Conservation (phyloP, 768 basidiomycete genomes). For the Chlorophyllum brunneum region DNA sequence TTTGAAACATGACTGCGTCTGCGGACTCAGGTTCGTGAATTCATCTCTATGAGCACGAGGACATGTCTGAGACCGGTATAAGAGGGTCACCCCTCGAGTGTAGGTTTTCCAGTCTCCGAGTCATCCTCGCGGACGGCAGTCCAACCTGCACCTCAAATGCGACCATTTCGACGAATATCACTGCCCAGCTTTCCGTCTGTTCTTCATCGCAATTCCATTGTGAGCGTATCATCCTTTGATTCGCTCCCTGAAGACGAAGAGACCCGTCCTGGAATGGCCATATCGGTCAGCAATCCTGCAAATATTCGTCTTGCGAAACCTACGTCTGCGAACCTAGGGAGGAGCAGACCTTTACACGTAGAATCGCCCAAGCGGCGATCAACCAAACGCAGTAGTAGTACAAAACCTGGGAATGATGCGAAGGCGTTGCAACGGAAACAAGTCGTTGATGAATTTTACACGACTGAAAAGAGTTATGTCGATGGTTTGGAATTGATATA, state of each 20-base stretch:
- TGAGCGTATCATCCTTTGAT: constrained; percentile 71
- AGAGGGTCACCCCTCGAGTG: constrained; percentile 16
- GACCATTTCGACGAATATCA: constrained; percentile 60
- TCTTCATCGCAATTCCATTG: constrained; percentile 59
- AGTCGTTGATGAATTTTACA: constrained; percentile 76
- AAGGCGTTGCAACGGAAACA: constrained; percentile 54
- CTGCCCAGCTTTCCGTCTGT: constrained; percentile 49
- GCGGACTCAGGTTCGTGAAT: constrained; percentile 8
- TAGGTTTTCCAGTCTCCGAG: constrained; percentile 26
- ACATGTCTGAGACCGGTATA: not conserved
- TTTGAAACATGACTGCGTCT: constrained; percentile 4
- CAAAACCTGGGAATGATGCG: constrained; percentile 39
- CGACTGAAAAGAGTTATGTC: constrained; percentile 79
- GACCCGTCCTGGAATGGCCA: constrained; percentile 15
- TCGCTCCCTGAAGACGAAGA: constrained; percentile 57
- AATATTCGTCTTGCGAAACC: constrained; percentile 11
- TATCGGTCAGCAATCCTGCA: constrained; percentile 10
- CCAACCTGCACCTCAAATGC: not conserved
- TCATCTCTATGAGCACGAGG: not conserved
- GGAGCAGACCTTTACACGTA: constrained; percentile 31
- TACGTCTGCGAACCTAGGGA: constrained; percentile 19
- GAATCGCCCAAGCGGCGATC: constrained; percentile 37
- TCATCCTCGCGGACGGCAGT: not conserved
- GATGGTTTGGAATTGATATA: constrained; percentile 82
- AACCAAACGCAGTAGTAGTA: constrained; percentile 32